Evolutionary conservation across 2,329 filamentous ascomycete genomes (phyloP), one percentile per base, ranked within the genome.

Genomic region (Seiridium unicorne): DNA sequence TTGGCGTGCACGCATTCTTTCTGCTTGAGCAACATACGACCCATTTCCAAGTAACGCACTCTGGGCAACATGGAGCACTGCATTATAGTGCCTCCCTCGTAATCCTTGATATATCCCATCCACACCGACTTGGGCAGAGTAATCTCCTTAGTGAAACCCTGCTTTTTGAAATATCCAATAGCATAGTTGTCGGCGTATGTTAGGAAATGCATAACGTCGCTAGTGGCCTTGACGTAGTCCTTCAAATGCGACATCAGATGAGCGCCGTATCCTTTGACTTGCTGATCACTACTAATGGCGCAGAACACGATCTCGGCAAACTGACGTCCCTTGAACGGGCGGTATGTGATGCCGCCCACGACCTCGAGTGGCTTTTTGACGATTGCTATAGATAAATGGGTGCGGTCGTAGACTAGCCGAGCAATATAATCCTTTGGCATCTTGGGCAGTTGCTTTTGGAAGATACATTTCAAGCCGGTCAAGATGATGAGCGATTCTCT

Each of bases 31-130:
- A 99, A 83, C 92, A 99, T 96, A 63, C 93, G 89, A 3, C 92
- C 91, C 70, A 89, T 87, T 74, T 99, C 94, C 5, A 99, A 88
- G 75, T 99, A 99, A 55, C 95, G 90, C 58, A 98, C 92, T 63
- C 90, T 91, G 6, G 94, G 94, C 26, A 99, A 84, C 95, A 99
- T 98, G 57, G 90, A 92, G 72, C 95, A 99, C 78, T 99, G 95
- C 95, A 99, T 99, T 63, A 99, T 96, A 0, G 95, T 99, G 61
- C 95, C 95, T 60, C 95, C 95, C 76, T 99, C 95, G 74, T 99
- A 99, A 73, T 99, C 95, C 73, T 99, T 99, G 80, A 99, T 99
- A 70, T 98, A 99, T 3, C 95, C 95, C 95, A 98, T 98, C 95
- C 95, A 99, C 3, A 92, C 89, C 2, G 89, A 88, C 69, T 89